Percentiles rank a stretch among this genome's conserved stretches.
phyloP scores from a whole-genome alignment of 768 basidiomycete genomes.

The Boletus reticuloceps region DNA sequence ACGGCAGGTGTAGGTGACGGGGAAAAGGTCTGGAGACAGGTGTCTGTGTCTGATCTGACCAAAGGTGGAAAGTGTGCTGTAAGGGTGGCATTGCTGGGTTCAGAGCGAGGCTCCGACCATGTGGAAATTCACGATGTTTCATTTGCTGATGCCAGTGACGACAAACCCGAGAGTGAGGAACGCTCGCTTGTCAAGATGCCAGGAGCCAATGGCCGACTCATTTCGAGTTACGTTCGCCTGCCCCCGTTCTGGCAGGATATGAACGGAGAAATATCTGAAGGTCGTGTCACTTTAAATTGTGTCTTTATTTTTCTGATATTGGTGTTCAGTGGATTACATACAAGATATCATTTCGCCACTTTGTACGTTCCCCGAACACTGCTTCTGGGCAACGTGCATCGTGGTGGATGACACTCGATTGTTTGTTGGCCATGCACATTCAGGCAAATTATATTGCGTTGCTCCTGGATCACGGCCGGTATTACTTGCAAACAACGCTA shows the following conservation, averaged over 20 bases:
- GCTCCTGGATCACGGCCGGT: conserved; percentile 26
- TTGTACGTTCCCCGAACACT: conserved; percentile 58
- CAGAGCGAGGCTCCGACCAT: conserved; percentile 32
- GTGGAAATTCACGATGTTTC: conserved; percentile 28
- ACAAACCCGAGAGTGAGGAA: conserved; percentile 1
- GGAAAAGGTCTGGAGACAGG: conserved; percentile 29
- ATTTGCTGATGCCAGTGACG: neutral
- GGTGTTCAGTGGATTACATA: conserved; percentile 11
- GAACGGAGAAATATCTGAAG: conserved; percentile 47
- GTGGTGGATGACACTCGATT: conserved; percentile 24
- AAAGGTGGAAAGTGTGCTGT: conserved; percentile 1
- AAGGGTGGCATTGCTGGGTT: conserved; percentile 41
- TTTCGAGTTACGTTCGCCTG: conserved; percentile 22
- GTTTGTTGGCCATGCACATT: conserved; percentile 62
- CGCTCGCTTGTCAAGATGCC: conserved; percentile 27
- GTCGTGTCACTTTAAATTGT: conserved; percentile 26
- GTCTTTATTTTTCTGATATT: conserved; percentile 9
- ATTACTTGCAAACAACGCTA: conserved; percentile 51
- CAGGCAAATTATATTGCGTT: conserved; percentile 63
- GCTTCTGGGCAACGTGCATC: conserved; percentile 41
- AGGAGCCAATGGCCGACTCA: conserved; percentile 46
- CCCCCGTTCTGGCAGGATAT: conserved; percentile 42
- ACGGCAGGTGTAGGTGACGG: conserved; percentile 21
- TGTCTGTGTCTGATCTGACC: conserved; percentile 17
- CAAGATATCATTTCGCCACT: conserved; percentile 23